Conservation (phyloP, 192 early-diverging fungal genomes). For the Entomortierella beljakovae region DNA sequence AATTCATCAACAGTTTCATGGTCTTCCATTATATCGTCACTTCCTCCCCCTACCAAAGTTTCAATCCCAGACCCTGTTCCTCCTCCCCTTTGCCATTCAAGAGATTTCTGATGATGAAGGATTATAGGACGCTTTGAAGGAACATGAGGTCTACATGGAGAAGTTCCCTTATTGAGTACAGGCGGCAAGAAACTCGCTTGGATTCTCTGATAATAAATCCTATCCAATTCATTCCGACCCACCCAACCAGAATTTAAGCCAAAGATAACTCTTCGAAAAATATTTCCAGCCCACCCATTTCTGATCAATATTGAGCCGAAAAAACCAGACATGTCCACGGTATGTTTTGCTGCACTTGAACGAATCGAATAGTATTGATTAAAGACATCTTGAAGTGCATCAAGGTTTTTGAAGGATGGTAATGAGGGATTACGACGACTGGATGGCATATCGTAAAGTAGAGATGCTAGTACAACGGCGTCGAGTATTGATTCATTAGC, state of each 20-base stretch:
- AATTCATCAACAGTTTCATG: conserved; percentile 16
- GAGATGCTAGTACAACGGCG: conserved; percentile 18
- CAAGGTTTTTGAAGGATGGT: not conserved
- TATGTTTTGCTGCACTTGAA: not conserved
- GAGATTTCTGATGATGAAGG: too few relatives aligned
- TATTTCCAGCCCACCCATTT: conserved; percentile 2
- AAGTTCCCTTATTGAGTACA: conserved; percentile 2
- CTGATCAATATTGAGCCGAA: conserved; percentile 10
- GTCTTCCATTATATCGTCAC: not conserved
- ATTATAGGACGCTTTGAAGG: not conserved
- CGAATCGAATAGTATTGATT: conserved; percentile 3
- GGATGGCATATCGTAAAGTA: conserved; percentile 18
- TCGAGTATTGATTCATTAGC: conserved; percentile 34
- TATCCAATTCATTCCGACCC: conserved; percentile 4
- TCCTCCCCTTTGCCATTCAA: too few relatives aligned
- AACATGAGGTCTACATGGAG: conserved; percentile 3
- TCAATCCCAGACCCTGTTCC: too few relatives aligned
- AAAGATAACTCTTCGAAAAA: conserved; percentile 6
- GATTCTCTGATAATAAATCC: conserved; percentile 8
- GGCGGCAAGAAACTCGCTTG: conserved; percentile 21
- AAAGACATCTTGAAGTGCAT: conserved; percentile 10
- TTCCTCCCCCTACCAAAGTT: too few relatives aligned
- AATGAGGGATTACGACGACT: not conserved
- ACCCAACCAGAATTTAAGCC: not conserved
- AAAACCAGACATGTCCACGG: conserved; percentile 9